Evolutionary conservation across 2,329 filamentous ascomycete genomes (phyloP).

Genomic region (Blastomyces percursus): DNA sequence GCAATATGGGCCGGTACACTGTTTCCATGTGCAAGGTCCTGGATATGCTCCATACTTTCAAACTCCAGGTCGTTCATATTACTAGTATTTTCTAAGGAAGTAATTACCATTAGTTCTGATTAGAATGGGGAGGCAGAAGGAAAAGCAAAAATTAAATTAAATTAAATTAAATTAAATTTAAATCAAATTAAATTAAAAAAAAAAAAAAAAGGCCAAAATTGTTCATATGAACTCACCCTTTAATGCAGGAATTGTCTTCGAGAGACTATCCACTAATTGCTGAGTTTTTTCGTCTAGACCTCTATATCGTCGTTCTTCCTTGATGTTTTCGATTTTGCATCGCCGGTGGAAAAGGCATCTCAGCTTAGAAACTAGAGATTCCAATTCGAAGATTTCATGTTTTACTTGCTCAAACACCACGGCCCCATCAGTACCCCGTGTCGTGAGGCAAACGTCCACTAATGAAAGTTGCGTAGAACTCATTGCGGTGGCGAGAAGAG

Average conservation of each 20-base stretch:
- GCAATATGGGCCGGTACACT: no score
- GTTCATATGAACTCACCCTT: not conserved
- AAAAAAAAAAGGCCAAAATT: not conserved
- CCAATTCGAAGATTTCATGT: not conserved
- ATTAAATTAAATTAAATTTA: no score
- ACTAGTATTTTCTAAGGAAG: not conserved
- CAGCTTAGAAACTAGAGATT: not conserved
- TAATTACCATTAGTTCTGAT: not conserved
- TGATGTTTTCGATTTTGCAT: not conserved
- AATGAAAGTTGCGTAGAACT: not conserved
- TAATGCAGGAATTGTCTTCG: not conserved
- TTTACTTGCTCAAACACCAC: not conserved
- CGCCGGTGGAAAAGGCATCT: conserved; percentile 3
- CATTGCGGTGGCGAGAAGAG: not conserved
- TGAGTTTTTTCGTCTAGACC: not conserved
- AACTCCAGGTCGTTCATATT: not conserved
- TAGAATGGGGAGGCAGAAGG: not conserved
- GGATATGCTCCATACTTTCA: not conserved
- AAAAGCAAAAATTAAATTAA: no score
- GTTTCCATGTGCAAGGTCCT: not conserved
- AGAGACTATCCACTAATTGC: not conserved
- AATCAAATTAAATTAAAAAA: no score
- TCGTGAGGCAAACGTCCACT: not conserved
- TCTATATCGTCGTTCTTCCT: not conserved
- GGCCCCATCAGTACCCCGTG: not conserved